Base-by-base conservation (phyloP, 2,329 filamentous ascomycete genomes). In the Neophaeococcomyces mojaviensis region DNA sequence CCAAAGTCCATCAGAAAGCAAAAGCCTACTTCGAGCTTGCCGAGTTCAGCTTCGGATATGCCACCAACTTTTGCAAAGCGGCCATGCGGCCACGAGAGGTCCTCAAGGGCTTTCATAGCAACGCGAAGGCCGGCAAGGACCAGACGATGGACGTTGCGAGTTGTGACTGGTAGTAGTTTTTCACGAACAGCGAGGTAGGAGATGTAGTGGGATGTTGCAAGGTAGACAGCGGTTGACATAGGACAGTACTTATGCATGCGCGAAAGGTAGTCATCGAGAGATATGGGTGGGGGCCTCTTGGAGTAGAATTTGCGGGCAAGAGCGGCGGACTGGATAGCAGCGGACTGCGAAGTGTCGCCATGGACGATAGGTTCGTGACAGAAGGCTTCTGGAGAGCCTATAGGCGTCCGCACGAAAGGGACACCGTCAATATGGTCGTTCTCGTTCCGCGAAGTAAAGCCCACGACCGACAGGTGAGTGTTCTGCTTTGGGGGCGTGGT, bases 221-320 rank as follows among this genome's bases (percentile, higher is more conserved):
- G 80, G 67, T 95, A 96, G 8, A 97, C 90, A 19, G 84, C 90
- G 0, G 89, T 88, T 51, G 86, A 94, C 78, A 95, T 88, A 3
- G 92, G 89, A 60, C 90, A 97, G 68, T 85, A 96, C 48, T 80
- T 80, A 67, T 97, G 89, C 48, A 97, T 78, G 13, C 90, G 85
- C 58, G 82, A 73, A 19, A 97, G 77, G 61, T 97, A 98, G 53
- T 92, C 84, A 59, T 84, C 79, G 38, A 96, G 75, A 30, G 81
- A 76, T 54, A 97, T 90, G 9, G 85, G 82, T 16, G 92, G 90
- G 13, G 88, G 81, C 41, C 81, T 79, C 63, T 92, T 95, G 53
- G 85, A 90, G 70, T 92, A 94, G 67, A 98, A 98, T 59, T 92
- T 92, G 55, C 88, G 81, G 15, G 87, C 88, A 53, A 97, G 87